Conservation (phyloP, 2,329 filamentous ascomycete species). For the Penicillium sp. region DNA sequence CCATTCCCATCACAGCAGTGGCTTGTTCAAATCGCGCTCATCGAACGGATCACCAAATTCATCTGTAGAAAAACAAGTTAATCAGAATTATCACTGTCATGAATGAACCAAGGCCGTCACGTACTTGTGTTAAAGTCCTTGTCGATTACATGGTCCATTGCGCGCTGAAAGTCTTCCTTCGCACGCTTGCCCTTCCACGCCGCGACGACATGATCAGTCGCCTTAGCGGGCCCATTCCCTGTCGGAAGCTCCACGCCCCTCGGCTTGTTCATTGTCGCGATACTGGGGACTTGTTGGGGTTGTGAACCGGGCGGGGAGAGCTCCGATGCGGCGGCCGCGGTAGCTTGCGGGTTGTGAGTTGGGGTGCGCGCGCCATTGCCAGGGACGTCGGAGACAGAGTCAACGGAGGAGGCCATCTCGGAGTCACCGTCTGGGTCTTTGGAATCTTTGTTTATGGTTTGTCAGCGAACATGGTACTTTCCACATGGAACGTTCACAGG, state of each 20-base stretch:
- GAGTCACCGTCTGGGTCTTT: slow-evolving; percentile 57
- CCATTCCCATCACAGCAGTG: slow-evolving; percentile 13
- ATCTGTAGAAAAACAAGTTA: slow-evolving; percentile 28
- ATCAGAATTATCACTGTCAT: background rate
- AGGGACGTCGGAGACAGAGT: slow-evolving; percentile 39
- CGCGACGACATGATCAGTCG: slow-evolving; percentile 49
- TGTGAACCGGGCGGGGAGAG: slow-evolving; percentile 58
- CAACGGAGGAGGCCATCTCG: slow-evolving; percentile 53
- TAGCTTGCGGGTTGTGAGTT: slow-evolving; percentile 28
- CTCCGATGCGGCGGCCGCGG: slow-evolving; percentile 41
- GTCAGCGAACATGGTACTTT: background rate
- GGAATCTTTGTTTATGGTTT: slow-evolving; percentile 5
- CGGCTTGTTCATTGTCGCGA: background rate
- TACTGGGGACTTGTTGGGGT: slow-evolving; percentile 21
- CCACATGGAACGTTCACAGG: background rate
- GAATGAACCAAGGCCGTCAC: slow-evolving; percentile 14
- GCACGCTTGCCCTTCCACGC: slow-evolving; percentile 59
- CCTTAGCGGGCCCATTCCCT: slow-evolving; percentile 10
- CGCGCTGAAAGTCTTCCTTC: slow-evolving; percentile 55
- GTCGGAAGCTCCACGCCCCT: slow-evolving; percentile 6
- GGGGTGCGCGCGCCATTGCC: slow-evolving; percentile 45
- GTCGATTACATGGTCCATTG: slow-evolving; percentile 52
- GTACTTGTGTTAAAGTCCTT: slow-evolving; percentile 51
- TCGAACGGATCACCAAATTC: slow-evolving; percentile 50
- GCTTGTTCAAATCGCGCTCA: slow-evolving; percentile 39